Percentiles rank a stretch among this genome's conserved stretches.
Conservation (phyloP, 352 stramenopile species). For the Phytopythium montanum region DNA sequence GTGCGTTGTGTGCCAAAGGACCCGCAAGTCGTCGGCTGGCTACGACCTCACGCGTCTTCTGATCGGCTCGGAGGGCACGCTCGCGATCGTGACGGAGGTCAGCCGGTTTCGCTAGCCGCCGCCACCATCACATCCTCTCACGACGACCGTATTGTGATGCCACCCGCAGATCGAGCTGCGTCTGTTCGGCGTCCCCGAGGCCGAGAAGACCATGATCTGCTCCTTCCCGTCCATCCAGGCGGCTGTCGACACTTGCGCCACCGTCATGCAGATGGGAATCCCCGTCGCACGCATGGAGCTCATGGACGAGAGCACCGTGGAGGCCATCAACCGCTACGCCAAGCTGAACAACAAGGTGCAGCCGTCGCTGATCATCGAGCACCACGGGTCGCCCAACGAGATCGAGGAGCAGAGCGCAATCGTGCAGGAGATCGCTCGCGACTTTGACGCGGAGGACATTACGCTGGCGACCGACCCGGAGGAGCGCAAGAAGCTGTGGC, state of each 20-base stretch:
- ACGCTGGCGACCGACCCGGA: slow-evolving; percentile 61
- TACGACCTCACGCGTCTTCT: slow-evolving; percentile 96
- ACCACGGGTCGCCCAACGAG: slow-evolving; percentile 78
- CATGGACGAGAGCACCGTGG: slow-evolving; percentile 79
- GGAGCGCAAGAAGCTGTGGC: slow-evolving; percentile 84
- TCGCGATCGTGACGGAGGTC: slow-evolving; percentile 94
- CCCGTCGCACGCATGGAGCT: slow-evolving; percentile 85
- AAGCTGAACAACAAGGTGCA: slow-evolving; percentile 73
- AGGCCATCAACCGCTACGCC: slow-evolving; percentile 84
- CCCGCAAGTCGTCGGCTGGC: slow-evolving; percentile 93
- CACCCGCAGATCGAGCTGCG: slow-evolving; percentile 81
- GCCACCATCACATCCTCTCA: not conserved
- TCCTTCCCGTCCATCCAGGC: slow-evolving; percentile 91
- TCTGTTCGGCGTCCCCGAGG: slow-evolving; percentile 90
- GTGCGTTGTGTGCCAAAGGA: slow-evolving; percentile 27
- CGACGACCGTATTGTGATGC: not conserved
- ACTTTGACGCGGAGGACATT: slow-evolving; percentile 85
- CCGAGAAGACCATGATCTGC: slow-evolving; percentile 91
- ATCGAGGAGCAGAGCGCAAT: slow-evolving; percentile 87
- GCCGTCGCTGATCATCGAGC: slow-evolving; percentile 95
- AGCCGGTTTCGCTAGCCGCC: not conserved
- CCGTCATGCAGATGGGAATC: slow-evolving; percentile 87
- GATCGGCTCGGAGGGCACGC: slow-evolving; percentile 93
- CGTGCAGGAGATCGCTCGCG: slow-evolving; percentile 82
- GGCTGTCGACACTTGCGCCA: slow-evolving; percentile 78